Conservation (phyloP, 331 rosid species). For the Acacia pycnantha region DNA sequence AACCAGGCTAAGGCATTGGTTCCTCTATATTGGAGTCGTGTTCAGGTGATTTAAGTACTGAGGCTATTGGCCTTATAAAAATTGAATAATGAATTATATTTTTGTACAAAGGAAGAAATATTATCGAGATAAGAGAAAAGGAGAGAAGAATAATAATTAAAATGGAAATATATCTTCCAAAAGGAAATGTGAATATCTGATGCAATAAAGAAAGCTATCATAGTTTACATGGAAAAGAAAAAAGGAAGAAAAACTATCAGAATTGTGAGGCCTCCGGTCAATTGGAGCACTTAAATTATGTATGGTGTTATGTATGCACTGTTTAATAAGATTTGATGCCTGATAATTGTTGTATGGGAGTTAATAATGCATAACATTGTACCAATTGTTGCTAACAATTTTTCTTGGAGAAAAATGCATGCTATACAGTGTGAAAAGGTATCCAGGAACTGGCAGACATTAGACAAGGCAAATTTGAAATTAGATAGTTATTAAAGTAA, state of each 20-base stretch:
- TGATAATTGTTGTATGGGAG: background rate
- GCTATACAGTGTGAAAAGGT: background rate
- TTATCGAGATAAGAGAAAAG: background rate
- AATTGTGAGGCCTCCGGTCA: background rate
- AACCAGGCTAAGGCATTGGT: slow-evolving; percentile 93
- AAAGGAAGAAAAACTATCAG: background rate
- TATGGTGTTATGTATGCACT: background rate
- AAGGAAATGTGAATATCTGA: background rate
- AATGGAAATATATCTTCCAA: background rate
- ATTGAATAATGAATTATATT: background rate
- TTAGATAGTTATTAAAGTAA: background rate
- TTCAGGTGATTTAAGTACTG: slow-evolving; percentile 72
- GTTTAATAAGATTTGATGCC: background rate
- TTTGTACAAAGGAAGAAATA: background rate
- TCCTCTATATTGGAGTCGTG: slow-evolving; percentile 98
- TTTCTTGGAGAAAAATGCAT: background rate
- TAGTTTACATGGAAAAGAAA: background rate
- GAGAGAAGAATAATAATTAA: background rate
- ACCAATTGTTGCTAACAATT: background rate
- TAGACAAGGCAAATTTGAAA: background rate
- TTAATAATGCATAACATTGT: no score
- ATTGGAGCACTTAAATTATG: background rate
- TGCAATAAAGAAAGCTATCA: background rate
- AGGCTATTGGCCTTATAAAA: background rate
- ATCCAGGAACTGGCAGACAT: background rate